phyloP scores from a whole-genome alignment of 2,329 filamentous ascomycete genomes.

The Stachybotrys elegans region DNA sequence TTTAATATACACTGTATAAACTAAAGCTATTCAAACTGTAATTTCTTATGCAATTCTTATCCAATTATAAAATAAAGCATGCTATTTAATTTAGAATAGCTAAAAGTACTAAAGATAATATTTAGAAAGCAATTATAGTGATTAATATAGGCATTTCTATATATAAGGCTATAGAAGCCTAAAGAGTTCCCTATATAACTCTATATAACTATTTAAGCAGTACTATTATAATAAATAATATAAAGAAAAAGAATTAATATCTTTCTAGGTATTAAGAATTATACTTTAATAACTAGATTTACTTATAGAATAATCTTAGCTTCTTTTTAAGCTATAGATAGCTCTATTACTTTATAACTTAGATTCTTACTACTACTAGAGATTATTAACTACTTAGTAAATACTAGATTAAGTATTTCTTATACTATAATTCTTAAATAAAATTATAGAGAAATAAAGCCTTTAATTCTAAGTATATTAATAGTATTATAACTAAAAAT shows the following conservation, averaged over 20 bases:
- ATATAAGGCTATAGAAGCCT: slow-evolving; percentile 3
- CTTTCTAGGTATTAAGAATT: slow-evolving; percentile 2
- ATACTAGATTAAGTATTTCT: slow-evolving; percentile 7
- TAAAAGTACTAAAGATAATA: slow-evolving; percentile 1
- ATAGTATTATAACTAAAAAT: slow-evolving; percentile 1
- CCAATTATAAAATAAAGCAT: background rate
- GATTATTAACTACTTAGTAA: slow-evolving; percentile 6
- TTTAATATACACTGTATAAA: too few species aligned
- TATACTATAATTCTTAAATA: slow-evolving; percentile 5
- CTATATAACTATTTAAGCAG: background rate
- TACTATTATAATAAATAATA: background rate
- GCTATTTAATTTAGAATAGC: background rate
- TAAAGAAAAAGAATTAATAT: background rate
- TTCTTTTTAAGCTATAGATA: slow-evolving; percentile 5
- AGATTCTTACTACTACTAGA: slow-evolving; percentile 4
- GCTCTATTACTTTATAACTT: slow-evolving; percentile 1
- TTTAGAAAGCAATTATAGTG: background rate
- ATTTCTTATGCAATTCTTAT: slow-evolving; percentile 1
- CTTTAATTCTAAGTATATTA: slow-evolving; percentile 1
- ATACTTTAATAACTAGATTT: slow-evolving; percentile 6
- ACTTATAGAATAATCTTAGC: background rate
- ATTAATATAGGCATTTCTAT: background rate
- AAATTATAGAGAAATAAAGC: slow-evolving; percentile 3
- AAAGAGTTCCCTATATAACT: slow-evolving; percentile 3
- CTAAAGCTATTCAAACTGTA: background rate